phyloP scores from a whole-genome alignment of 345 rosid genomes.

The Lumnitzera littorea region DNA sequence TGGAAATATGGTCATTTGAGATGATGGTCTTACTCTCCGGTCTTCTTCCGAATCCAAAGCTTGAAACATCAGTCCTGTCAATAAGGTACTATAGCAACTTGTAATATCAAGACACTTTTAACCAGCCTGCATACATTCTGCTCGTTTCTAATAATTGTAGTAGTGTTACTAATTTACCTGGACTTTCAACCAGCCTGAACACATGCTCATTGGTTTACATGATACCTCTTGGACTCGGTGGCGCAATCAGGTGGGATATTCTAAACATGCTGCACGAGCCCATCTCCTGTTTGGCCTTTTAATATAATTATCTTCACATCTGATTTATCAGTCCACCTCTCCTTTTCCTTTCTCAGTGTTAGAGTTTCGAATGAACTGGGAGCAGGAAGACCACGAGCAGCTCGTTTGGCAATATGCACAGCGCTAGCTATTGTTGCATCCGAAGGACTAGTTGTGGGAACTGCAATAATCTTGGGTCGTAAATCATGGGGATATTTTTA shows the following conservation, averaged over 20 bases:
- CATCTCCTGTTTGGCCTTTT: background rate
- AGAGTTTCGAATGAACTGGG: conserved; percentile 48
- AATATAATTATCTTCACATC: background rate
- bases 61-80: conserved; percentile 39
- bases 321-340: background rate
- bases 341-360: conserved; percentile 19
- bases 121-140: no score
- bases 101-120: no score
- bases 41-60: conserved; percentile 36
- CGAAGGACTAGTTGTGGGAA: conserved; percentile 25
- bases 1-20: conserved; percentile 39
- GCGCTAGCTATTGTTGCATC: conserved; percentile 11
- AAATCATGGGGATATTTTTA: conserved; percentile 24
- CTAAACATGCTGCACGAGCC: background rate
- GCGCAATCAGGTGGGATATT: conserved; percentile 15
- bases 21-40: conserved; percentile 33
- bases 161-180: no score
- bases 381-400: conserved; percentile 37
- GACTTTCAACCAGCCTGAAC: conserved; percentile 17
- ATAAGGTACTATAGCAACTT: conserved; percentile 17
- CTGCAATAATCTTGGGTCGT: conserved; percentile 19
- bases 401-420: conserved; percentile 23
- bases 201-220: conserved; percentile 7
- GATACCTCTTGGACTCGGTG: conserved; percentile 24
- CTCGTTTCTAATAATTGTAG: no score